These are phyloP conservation scores for Aspergillus brunneoviolaceus DNA, from an alignment of 2,329 filamentous ascomycete species.

Conservation along the genomic window DNA sequence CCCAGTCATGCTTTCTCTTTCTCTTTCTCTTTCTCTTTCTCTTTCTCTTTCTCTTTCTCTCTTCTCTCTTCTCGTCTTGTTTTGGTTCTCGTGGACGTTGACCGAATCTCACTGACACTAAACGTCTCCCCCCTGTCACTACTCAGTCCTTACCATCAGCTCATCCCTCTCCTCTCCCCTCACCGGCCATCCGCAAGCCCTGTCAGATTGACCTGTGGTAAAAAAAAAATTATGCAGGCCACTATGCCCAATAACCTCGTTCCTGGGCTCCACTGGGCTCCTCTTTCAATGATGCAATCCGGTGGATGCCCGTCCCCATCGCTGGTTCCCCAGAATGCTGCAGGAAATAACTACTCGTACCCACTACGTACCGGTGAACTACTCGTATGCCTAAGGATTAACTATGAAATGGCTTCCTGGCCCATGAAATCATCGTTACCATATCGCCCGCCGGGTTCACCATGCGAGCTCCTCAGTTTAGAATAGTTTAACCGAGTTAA, in stretches of 20 bases:
- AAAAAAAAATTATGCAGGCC: slow-evolving; percentile 8
- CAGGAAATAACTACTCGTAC: not conserved
- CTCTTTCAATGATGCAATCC: slow-evolving; percentile 1
- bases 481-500: not conserved
- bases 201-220: slow-evolving; percentile 15
- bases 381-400: not conserved
- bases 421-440: not conserved
- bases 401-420: not conserved
- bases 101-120: not conserved
- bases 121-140: no score
- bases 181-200: slow-evolving; percentile 7
- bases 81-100: not conserved
- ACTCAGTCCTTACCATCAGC: no score
- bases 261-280: slow-evolving; percentile 8
- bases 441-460: not conserved
- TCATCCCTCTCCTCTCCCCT: not conserved
- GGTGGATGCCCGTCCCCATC: slow-evolving; percentile 1
- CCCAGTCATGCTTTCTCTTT: not conserved
- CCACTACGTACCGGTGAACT: no score
- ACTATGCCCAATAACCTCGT: slow-evolving; percentile 13
- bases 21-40: not conserved
- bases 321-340: not conserved
- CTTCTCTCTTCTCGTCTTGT: not conserved
- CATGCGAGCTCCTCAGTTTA: not conserved
- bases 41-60: not conserved